Evolutionary conservation across 345 rosid genomes (phyloP).

Genomic region (Gossypium turneri): DNA sequence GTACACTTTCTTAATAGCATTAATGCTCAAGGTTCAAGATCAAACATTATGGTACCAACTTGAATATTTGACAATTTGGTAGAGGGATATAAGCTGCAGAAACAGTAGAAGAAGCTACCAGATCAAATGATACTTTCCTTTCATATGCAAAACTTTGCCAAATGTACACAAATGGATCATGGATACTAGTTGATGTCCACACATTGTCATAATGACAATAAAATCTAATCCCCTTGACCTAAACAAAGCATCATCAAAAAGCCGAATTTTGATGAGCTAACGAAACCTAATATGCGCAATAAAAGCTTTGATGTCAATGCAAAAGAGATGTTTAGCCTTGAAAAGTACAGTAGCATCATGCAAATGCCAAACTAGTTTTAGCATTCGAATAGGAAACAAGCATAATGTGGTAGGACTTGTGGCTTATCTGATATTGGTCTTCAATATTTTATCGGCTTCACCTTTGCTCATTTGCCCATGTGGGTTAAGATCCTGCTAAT

Average conservation of each 20-base stretch:
- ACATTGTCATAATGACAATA: not conserved
- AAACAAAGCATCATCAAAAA: not conserved
- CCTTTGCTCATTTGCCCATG: conserved; percentile 46
- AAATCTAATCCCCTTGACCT: not conserved
- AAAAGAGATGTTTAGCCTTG: not conserved
- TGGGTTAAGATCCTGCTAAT: conserved; percentile 66
- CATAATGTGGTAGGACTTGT: not conserved
- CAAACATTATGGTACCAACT: not conserved
- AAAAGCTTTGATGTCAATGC: not conserved
- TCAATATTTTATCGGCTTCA: not conserved
- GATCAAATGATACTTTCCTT: not conserved
- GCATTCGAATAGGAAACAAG: not conserved
- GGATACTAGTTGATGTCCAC: not conserved
- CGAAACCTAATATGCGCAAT: not conserved
- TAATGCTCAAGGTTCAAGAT: not conserved
- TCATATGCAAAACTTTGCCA: not conserved
- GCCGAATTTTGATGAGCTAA: not conserved
- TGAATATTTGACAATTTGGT: not conserved
- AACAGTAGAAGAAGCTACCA: not conserved
- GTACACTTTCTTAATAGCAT: not conserved
- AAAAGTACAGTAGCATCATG: not conserved
- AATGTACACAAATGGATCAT: not conserved
- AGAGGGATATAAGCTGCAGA: not conserved
- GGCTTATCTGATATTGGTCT: not conserved
- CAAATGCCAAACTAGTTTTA: not conserved